Conservation (phyloP, 495 filamentous ascomycete species). For the Xylaria curta region DNA sequence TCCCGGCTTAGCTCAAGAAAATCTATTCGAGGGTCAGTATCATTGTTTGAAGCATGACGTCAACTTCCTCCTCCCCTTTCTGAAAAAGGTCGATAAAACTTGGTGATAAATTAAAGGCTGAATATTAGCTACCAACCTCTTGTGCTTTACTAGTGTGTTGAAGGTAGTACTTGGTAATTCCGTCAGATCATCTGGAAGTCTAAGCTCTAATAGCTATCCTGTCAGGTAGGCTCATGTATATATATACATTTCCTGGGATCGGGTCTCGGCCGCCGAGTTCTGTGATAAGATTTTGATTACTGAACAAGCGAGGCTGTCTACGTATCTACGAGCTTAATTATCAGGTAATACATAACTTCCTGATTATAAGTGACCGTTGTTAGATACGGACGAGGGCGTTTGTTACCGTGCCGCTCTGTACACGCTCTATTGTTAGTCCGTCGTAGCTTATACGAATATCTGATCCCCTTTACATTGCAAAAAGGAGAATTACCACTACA, state of each 20-base stretch:
- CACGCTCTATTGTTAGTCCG: conserved; percentile 64
- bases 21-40: conserved; percentile 56
- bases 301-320: conserved; percentile 33
- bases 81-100: conserved; percentile 50
- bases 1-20: conserved; percentile 47
- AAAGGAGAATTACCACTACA: conserved; percentile 54
- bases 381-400: conserved; percentile 63
- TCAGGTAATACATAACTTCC: background rate
- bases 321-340: background rate
- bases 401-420: conserved; percentile 52
- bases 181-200: no score
- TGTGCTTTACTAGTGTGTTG: no score
- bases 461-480: conserved; percentile 59
- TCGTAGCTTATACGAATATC: conserved; percentile 53
- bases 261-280: no score
- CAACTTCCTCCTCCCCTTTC: conserved; percentile 60
- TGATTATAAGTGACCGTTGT: background rate
- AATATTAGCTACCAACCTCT: conserved; percentile 43
- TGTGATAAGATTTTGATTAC: conserved; percentile 38
- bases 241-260: no score
- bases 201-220: no score
- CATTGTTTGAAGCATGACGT: conserved; percentile 63
- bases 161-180: no score
- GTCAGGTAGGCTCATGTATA: no score
- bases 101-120: conserved; percentile 58